Evolutionary conservation across 179 eudicot species (phyloP), one percentile per base, ranked within the genome.

Genomic region (Amaranthus tricolor): DNA sequence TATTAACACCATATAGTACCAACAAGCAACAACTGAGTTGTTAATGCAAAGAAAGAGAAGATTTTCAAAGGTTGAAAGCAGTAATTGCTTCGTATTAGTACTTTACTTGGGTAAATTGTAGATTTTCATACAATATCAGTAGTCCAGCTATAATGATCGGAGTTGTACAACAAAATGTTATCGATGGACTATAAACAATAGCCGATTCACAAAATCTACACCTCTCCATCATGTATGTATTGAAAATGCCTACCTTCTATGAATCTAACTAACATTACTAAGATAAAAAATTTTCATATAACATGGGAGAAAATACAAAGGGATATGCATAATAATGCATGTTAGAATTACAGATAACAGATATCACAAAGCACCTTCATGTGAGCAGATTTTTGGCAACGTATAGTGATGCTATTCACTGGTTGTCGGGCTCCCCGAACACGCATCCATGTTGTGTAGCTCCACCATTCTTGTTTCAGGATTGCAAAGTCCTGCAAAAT

Each of bases 391-490:
- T 21, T 24, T 31, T 67, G 67, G 40, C 40, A 12, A 52, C 12
- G 45, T 13, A 31, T 6, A 16, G 0, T 14, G 49, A 56, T 9
- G 66, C 70, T 81, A 84, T 24, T 87, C 91, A 6, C 84, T 89
- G 40, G 82, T 24, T 59, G 92, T 85, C 58, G 91, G 82, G 71
- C 85, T 89, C 64, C 85, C 87, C 16, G 91, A 82, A 80, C 98
- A 93, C 43, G 56, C 86, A 47, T 89, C 97, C 73, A 71, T 77
- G 66, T 77, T 76, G 76, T 94, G 97, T 67, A 94, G 97, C 77
- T 94, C 97, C 84, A 90, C 74, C 87, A 94, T 82, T 84, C 74
- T 88, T 62, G 82, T 85, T 79, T 91, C 97, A 31, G 98, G 98
- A 58, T 85, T 75, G 82, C 98, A 94, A 15, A 94, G 93, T 59